A percentile compares a stretch with the other conserved stretches of the same genome.
phyloP scores from a whole-genome alignment of 1,284 basidiomycete genomes.

The Anthracocystis panici-leucophaei region DNA sequence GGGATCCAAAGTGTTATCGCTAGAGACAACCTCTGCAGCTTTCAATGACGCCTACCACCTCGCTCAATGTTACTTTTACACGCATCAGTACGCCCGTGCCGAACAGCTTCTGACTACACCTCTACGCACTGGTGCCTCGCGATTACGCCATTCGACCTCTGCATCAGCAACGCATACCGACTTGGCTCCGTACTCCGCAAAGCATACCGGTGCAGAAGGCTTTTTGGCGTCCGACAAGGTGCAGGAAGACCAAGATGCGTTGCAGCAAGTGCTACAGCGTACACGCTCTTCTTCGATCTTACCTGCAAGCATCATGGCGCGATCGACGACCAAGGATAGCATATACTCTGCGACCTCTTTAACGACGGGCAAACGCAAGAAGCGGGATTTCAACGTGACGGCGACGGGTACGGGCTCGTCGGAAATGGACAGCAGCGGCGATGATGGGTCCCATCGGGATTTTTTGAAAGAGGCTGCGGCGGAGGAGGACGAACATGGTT shows the following conservation, averaged over 20 bases:
- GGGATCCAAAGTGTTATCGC: conserved; percentile 94
- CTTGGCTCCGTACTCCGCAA: conserved; percentile 12
- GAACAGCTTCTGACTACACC: conserved; percentile 89
- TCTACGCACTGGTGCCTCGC: conserved; percentile 71
- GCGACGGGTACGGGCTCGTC: conserved; percentile 58
- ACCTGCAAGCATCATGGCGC: conserved; percentile 52
- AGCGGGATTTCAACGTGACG: conserved; percentile 59
- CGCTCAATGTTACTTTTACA: conserved; percentile 95
- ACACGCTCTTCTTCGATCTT: conserved; percentile 51
- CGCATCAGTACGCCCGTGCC: conserved; percentile 92
- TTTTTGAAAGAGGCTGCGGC: conserved; percentile 19
- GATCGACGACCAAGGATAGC: conserved; percentile 41
- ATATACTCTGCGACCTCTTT: conserved; percentile 38
- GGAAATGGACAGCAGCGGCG: conserved; percentile 23
- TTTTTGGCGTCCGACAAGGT: conserved; percentile 33
- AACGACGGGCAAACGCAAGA: conserved; percentile 56
- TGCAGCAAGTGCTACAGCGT: conserved; percentile 47
- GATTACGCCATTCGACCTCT: background rate
- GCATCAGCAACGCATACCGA: conserved; percentile 2
- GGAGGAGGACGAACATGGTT: conserved; percentile 10
- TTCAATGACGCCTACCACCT: conserved; percentile 92
- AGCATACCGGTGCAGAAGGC: conserved; percentile 38
- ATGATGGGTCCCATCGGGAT: conserved; percentile 25
- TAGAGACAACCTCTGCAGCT: conserved; percentile 74
- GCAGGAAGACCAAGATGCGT: conserved; percentile 50